A percentile compares a stretch with the other conserved stretches of the same genome.
phyloP scores from a whole-genome alignment of 495 filamentous ascomycete species.

The Penicillium angulare region DNA sequence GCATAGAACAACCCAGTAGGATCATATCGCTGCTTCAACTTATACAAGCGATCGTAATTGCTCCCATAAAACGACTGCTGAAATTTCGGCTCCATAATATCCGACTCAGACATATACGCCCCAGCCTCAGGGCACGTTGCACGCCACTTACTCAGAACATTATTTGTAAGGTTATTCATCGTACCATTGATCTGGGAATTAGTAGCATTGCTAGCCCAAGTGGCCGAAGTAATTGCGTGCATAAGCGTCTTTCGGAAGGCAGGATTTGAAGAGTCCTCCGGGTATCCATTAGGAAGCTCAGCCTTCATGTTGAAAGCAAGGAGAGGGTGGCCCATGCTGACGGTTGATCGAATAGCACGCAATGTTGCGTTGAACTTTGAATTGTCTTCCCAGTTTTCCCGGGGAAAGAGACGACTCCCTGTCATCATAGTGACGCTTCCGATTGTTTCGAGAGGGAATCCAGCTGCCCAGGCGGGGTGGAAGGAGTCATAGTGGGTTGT shows the following conservation, averaged over 20 bases:
- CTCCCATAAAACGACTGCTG: constrained; percentile 60
- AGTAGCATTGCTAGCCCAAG: constrained; percentile 19
- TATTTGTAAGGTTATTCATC: constrained; percentile 32
- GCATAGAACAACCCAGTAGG: constrained; percentile 56
- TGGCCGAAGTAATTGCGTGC: constrained; percentile 48
- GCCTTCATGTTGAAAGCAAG: constrained; percentile 52
- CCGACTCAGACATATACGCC: constrained; percentile 41
- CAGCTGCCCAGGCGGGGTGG: constrained; percentile 44
- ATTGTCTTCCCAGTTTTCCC: constrained; percentile 40
- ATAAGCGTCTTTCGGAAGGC: constrained; percentile 54
- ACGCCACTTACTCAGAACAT: constrained; percentile 51
- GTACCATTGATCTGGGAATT: constrained; percentile 16
- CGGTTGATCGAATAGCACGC: constrained; percentile 41
- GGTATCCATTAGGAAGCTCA: constrained; percentile 22
- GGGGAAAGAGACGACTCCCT: constrained; percentile 53
- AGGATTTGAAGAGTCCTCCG: constrained; percentile 49
- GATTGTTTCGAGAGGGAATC: constrained; percentile 48
- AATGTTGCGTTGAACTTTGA: constrained; percentile 42
- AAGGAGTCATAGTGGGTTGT: constrained; percentile 51
- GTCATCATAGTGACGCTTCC: constrained; percentile 35
- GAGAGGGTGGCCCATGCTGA: constrained; percentile 40
- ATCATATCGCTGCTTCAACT: constrained; percentile 55
- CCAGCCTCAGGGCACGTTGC: constrained; percentile 34
- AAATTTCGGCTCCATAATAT: constrained; percentile 63
- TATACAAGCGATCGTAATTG: constrained; percentile 50